phyloP scores from a whole-genome alignment of 2,329 filamentous ascomycete genomes.

The Sclerotinia trifoliorum region DNA sequence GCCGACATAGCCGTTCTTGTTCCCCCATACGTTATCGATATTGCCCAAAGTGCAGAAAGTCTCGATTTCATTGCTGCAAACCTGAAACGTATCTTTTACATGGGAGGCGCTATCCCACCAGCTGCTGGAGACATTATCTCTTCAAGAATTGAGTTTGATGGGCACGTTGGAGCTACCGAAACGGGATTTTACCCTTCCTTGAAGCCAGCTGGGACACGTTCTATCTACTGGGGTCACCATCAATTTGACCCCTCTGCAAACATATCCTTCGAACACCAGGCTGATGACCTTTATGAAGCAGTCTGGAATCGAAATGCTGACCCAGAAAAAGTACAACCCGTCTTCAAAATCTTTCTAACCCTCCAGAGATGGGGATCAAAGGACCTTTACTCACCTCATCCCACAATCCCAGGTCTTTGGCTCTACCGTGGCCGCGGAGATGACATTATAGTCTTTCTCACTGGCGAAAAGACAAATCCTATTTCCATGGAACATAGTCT shows the following conservation, averaged over 20 bases:
- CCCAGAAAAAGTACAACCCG: background rate
- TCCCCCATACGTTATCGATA: slow-evolving; percentile 9
- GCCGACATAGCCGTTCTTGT: slow-evolving; percentile 17
- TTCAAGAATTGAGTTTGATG: slow-evolving; percentile 6
- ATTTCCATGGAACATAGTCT: slow-evolving; percentile 42
- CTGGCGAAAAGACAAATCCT: slow-evolving; percentile 47
- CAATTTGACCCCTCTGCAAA: background rate
- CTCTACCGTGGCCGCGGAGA: slow-evolving; percentile 42
- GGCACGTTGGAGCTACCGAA: slow-evolving; percentile 3
- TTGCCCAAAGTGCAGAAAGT: background rate
- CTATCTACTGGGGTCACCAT: background rate
- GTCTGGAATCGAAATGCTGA: slow-evolving; percentile 3
- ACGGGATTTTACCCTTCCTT: slow-evolving; percentile 13
- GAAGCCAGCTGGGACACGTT: background rate
- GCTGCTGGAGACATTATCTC: slow-evolving; percentile 12
- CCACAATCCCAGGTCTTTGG: slow-evolving; percentile 41
- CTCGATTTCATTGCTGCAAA: slow-evolving; percentile 15
- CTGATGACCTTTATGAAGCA: slow-evolving; percentile 12
- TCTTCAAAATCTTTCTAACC: slow-evolving; percentile 10
- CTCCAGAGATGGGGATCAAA: slow-evolving; percentile 14
- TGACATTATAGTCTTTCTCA: slow-evolving; percentile 46
- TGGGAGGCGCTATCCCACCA: slow-evolving; percentile 16
- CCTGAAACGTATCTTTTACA: background rate
- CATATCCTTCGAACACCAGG: slow-evolving; percentile 8
- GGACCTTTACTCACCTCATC: slow-evolving; percentile 40